Evolutionary conservation across 257 asterid species (phyloP).

Genomic region (Linaria vulgaris): DNA sequence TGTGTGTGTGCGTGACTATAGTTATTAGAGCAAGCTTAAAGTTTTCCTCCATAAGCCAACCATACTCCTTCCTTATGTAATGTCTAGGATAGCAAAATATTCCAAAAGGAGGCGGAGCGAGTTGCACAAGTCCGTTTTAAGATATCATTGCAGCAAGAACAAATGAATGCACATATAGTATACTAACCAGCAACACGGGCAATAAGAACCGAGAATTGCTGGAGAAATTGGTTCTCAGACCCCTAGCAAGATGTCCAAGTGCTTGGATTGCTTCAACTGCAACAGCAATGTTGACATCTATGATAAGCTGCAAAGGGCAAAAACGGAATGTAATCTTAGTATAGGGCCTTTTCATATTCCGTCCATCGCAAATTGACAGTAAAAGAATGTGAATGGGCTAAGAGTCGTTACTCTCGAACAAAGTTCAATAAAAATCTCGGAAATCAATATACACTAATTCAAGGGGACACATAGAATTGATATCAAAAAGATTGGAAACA

Average conservation of each 20-base stretch:
- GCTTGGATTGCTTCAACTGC: conserved; percentile 99
- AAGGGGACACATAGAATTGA: too few relatives aligned
- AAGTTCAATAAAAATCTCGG: too few relatives aligned
- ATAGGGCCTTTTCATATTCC: conserved; percentile 18
- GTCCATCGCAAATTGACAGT: conserved; percentile 21
- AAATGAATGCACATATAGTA: conserved; percentile 8
- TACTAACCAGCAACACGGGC: conserved; percentile 82
- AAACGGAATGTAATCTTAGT: conserved; percentile 23
- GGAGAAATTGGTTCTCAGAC: conserved; percentile 86
- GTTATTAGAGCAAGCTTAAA: background rate
- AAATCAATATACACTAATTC: too few relatives aligned
- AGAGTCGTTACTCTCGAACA: too few relatives aligned
- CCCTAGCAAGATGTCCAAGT: conserved; percentile 93
- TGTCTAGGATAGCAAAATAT: background rate
- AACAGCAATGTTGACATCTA: conserved; percentile 98
- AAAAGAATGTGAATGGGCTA: conserved; percentile 9
- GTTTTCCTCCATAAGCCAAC: background rate
- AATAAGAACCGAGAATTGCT: conserved; percentile 80
- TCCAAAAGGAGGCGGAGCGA: background rate
- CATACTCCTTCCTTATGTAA: background rate
- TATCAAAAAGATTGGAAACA: too few relatives aligned
- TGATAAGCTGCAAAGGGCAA: conserved; percentile 77
- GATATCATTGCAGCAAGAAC: conserved; percentile 11
- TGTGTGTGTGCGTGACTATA: too few relatives aligned
- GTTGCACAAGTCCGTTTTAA: background rate